Percentiles rank a stretch among this genome's conserved stretches.
Evolutionary conservation across 2,329 filamentous ascomycete genomes (phyloP).

Genomic region (Colletotrichum spaethianum): DNA sequence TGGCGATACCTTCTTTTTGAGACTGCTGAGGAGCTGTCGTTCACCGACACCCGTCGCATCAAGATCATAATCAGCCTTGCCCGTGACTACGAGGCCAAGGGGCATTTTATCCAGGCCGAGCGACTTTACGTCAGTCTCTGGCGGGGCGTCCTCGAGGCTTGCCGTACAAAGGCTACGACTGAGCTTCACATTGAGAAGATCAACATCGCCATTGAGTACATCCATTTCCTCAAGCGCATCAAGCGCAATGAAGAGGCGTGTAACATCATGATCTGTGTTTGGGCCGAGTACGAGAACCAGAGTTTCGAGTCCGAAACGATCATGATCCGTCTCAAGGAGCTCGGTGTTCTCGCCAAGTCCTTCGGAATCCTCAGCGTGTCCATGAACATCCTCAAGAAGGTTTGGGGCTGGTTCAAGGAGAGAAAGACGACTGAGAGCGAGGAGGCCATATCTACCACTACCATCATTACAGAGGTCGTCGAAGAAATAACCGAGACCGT

Average conservation of each 20-base stretch:
- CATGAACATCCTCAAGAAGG: conserved; percentile 53
- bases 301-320: conserved; percentile 50
- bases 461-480: conserved; percentile 56
- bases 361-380: conserved; percentile 54
- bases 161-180: conserved; percentile 47
- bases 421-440: conserved; percentile 50
- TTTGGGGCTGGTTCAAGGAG: conserved; percentile 56
- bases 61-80: conserved; percentile 54
- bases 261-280: conserved; percentile 57
- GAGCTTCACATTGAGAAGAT: conserved; percentile 56
- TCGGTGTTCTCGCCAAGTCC: conserved; percentile 50
- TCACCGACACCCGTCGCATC: conserved; percentile 51
- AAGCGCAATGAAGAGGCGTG: conserved; percentile 53
- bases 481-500: conserved; percentile 55
- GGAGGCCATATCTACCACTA: conserved; percentile 51
- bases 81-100: conserved; percentile 50
- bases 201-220: conserved; percentile 55
- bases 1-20: conserved; percentile 50
- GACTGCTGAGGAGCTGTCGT: conserved; percentile 52
- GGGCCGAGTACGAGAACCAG: conserved; percentile 57
- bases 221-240: conserved; percentile 50
- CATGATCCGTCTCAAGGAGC: conserved; percentile 53
- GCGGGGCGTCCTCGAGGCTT: conserved; percentile 53
- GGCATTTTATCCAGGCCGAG: conserved; percentile 53
- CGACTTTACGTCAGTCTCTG: conserved; percentile 57